Conservation (phyloP, 2,329 filamentous ascomycete genomes). For the Albifimbria verrucaria region DNA sequence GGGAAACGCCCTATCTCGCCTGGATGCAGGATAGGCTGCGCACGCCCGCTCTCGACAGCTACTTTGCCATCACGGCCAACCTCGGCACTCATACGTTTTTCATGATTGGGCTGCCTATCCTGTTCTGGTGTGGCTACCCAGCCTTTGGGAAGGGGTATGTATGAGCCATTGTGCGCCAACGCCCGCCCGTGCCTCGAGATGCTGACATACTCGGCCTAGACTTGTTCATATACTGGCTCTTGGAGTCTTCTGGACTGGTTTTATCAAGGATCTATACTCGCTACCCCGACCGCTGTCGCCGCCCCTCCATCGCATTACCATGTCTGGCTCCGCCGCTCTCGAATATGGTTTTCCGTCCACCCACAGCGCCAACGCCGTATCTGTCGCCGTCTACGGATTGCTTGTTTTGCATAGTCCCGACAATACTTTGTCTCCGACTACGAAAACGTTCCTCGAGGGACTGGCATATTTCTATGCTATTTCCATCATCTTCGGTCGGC, state of each 20-base stretch:
- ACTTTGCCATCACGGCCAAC: constrained; percentile 96
- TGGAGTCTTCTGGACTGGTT: constrained; percentile 85
- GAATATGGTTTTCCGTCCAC: constrained; percentile 98
- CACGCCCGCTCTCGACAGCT: constrained; percentile 83
- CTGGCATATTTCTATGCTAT: constrained; percentile 79
- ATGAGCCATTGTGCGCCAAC: not conserved
- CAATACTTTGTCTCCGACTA: constrained; percentile 56
- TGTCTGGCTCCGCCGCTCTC: constrained; percentile 91
- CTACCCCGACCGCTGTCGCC: constrained; percentile 89
- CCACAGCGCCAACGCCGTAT: constrained; percentile 94
- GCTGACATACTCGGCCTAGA: constrained; percentile 31
- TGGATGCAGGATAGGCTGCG: constrained; percentile 77
- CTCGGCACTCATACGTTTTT: constrained; percentile 98
- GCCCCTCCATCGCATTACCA: constrained; percentile 89
- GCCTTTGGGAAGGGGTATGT: constrained; percentile 82
- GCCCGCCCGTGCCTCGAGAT: not conserved
- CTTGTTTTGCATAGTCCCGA: constrained; percentile 65
- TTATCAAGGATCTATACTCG: constrained; percentile 91
- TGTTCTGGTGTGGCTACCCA: constrained; percentile 94
- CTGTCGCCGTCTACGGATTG: constrained; percentile 82
- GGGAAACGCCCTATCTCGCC: constrained; percentile 93
- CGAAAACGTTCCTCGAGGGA: constrained; percentile 61
- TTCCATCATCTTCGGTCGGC: constrained; percentile 84
- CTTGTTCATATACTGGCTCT: constrained; percentile 73
- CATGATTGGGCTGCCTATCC: constrained; percentile 89